Percentiles rank a stretch among this genome's conserved stretches.
Evolutionary conservation across 2,329 filamentous ascomycete genomes (phyloP).

Genomic region (Harringtonia aguacate): DNA sequence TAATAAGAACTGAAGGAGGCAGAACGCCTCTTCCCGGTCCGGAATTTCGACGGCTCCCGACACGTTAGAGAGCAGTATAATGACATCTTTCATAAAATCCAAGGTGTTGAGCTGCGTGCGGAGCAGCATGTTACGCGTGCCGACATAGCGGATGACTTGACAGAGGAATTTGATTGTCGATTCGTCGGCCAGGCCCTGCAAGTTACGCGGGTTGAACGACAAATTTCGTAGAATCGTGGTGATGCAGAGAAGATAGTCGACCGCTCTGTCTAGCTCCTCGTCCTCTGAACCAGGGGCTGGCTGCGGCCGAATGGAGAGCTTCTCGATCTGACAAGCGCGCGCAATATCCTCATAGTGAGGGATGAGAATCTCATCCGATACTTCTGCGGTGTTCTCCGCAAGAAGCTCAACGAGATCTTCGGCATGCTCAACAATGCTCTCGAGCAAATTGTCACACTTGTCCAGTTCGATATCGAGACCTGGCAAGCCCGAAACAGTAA

Average conservation of each 20-base stretch:
- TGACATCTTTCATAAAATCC: conserved; percentile 94
- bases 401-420: conserved; percentile 79
- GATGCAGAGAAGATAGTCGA: conserved; percentile 79
- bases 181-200: conserved; percentile 61
- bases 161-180: conserved; percentile 75
- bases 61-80: conserved; percentile 83
- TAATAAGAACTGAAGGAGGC: conserved; percentile 78
- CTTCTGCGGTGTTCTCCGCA: conserved; percentile 73
- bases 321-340: conserved; percentile 66
- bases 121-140: conserved; percentile 78
- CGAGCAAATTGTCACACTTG: conserved; percentile 78
- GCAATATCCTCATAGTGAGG: conserved; percentile 80
- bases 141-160: conserved; percentile 73
- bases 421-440: conserved; percentile 80
- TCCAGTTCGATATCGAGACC: conserved; percentile 57
- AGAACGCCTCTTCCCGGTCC: conserved; percentile 76
- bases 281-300: conserved; percentile 63
- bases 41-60: conserved; percentile 71
- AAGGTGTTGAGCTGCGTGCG: conserved; percentile 74
- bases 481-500: conserved; percentile 52
- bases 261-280: conserved; percentile 76
- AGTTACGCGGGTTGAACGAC: conserved; percentile 72
- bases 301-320: conserved; percentile 59
- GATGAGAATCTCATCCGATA: conserved; percentile 77
- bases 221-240: conserved; percentile 89